Evolutionary conservation across 495 filamentous ascomycete species (phyloP), one percentile per base, ranked within the genome.

Genomic region (Eremomyces bilateralis): DNA sequence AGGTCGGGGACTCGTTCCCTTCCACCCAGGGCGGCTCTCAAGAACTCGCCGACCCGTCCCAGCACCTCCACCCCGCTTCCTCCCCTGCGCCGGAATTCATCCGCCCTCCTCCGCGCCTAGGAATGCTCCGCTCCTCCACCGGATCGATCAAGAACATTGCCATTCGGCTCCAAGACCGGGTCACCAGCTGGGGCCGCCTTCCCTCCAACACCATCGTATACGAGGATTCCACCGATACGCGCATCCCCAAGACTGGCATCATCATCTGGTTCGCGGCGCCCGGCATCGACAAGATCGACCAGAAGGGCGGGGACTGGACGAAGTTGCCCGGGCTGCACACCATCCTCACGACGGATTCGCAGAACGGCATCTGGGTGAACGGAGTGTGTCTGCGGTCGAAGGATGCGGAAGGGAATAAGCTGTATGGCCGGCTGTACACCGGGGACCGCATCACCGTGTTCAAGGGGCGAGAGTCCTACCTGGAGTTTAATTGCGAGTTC

Each of bases 211-310:
- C 69, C 11, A 50, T 73, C 34, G 53, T 68, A 20, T 73, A 80
- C 44, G 50, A 65, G 1, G 55, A 66, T 20, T 51, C 45, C 20
- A 46, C 52, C 33, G 76, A 92, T 40, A 64, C 56, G 3, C 73
- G 69, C 15, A 69, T 94, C 20, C 79, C 83, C 3, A 82, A 82
- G 44, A 69, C 70, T 35, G 82, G 74, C n/a, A 65, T 90, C 43
- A 71, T 75, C 42, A 62, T 94, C 34, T 60, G 73, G 12, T 70
- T 83, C 42, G 80, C 71, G 65, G 67, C 67, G 17, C 62, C 65
- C 0, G 64, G 63, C 1, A 70, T 77, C 40, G 69, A 75, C 13
- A 49, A 58, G 1, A 48, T 48, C 3, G 61, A 69, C 19, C 59
- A 63, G 17, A 42, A 64, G 15, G 63, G 69, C 4, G 62, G 68